Evolutionary conservation across 352 stramenopile genomes (phyloP).

Genomic region (Globisporangium viniferum): DNA sequence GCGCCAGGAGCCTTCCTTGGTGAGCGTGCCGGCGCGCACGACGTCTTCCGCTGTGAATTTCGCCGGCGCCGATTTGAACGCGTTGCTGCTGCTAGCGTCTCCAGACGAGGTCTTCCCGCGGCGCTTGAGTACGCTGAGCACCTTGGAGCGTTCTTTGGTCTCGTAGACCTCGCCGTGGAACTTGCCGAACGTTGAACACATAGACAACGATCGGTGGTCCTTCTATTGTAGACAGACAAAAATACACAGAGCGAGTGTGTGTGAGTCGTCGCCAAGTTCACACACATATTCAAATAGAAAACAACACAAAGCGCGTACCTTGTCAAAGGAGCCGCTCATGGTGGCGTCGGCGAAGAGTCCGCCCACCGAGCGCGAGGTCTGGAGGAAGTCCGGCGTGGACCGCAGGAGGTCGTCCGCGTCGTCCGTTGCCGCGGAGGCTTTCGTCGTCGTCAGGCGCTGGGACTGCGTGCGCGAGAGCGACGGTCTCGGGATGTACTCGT

Average conservation of each 20-base stretch:
- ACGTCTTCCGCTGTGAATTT: slow-evolving; percentile 78
- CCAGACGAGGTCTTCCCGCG: slow-evolving; percentile 37
- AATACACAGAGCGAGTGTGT: neutral
- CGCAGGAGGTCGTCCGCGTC: slow-evolving; percentile 15
- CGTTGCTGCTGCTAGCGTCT: slow-evolving; percentile 11
- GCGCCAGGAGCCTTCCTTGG: slow-evolving; percentile 80
- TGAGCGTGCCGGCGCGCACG: slow-evolving; percentile 52
- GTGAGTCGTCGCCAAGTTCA: neutral
- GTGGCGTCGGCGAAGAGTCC: neutral
- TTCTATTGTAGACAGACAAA: neutral
- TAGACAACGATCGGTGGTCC: slow-evolving; percentile 22
- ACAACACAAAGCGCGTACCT: neutral
- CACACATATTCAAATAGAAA: neutral
- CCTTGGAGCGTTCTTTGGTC: slow-evolving; percentile 71
- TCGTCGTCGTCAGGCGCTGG: slow-evolving; percentile 6
- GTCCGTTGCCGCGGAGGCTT: neutral
- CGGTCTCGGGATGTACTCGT: slow-evolving; percentile 11
- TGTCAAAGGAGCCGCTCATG: slow-evolving; percentile 13
- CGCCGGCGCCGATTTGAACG: slow-evolving; percentile 27
- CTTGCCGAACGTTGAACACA: slow-evolving; percentile 62
- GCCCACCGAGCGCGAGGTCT: slow-evolving; percentile 14
- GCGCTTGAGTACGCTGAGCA: slow-evolving; percentile 73
- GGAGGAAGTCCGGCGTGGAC: slow-evolving; percentile 18
- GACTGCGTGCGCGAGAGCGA: slow-evolving; percentile 33
- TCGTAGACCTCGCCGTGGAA: slow-evolving; percentile 77